Evolutionary conservation across 2,329 filamentous ascomycete species (phyloP).

Genomic region (Colletotrichum kahawae): DNA sequence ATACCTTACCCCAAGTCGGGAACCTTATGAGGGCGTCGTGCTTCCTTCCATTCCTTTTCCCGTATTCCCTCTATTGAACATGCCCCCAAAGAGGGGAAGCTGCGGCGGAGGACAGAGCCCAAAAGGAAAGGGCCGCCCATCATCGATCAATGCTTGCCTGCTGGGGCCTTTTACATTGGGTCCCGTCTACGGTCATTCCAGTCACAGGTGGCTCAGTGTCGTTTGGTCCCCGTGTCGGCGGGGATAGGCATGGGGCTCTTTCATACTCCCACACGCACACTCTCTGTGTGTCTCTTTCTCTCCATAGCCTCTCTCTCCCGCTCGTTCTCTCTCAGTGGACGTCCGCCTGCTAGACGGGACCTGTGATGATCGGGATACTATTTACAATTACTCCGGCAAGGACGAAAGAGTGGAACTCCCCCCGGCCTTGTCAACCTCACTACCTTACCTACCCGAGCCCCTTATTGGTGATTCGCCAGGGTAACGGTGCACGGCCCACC

Average conservation of each 20-base stretch:
- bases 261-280: neutral
- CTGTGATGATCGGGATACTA: conserved; percentile 5
- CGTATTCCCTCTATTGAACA: neutral
- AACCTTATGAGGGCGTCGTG: neutral
- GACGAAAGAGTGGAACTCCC: conserved; percentile 2
- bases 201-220: neutral
- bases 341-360: neutral
- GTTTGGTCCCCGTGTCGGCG: neutral
- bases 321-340: neutral
- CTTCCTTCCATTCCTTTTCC: neutral
- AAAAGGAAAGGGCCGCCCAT: neutral
- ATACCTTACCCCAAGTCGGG: neutral
- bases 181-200: neutral
- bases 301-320: neutral
- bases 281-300: neutral
- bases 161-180: neutral
- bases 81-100: neutral
- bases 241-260: neutral
- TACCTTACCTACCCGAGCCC: neutral
- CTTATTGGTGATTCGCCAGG: conserved; percentile 1
- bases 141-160: neutral
- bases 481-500: conserved; percentile 9
- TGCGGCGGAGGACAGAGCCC: neutral
- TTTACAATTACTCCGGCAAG: conserved; percentile 15
- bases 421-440: neutral